These are phyloP conservation scores for Aureobasidium pullulans DNA, from an alignment of 2,329 filamentous ascomycete species.

Conservation along the genomic window DNA sequence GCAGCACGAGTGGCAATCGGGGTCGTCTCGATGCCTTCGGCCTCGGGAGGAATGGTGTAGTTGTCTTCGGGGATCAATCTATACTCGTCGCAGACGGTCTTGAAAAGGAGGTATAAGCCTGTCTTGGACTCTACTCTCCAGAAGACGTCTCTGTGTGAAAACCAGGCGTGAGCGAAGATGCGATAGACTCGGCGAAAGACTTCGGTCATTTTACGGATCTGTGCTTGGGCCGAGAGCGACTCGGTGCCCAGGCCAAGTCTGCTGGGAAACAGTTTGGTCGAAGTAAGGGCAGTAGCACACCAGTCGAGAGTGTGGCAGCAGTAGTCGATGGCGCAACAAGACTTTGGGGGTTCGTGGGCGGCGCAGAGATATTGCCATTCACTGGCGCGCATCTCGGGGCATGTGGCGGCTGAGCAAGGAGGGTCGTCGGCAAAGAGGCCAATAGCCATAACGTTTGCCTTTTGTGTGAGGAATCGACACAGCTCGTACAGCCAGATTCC, in stretches of 20 bases:
- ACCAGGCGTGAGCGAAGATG: constrained; percentile 98
- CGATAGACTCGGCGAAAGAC: constrained; percentile 91
- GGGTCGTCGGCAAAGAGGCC: constrained; percentile 88
- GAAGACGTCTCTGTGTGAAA: constrained; percentile 90
- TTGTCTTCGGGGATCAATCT: constrained; percentile 85
- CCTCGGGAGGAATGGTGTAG: constrained; percentile 89
- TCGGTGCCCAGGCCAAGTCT: constrained; percentile 55
- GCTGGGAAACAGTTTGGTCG: constrained; percentile 90
- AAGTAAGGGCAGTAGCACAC: constrained; percentile 90
- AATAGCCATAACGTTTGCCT: constrained; percentile 87
- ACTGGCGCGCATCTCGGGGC: constrained; percentile 95
- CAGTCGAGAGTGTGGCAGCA: constrained; percentile 98
- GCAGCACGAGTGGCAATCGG: constrained; percentile 16
- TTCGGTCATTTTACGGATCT: constrained; percentile 80
- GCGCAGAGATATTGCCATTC: constrained; percentile 99
- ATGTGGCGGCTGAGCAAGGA: constrained; percentile 80
- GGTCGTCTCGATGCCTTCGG: constrained; percentile 65
- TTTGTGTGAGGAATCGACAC: constrained; percentile 88
- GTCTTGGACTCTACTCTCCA: constrained; percentile 87
- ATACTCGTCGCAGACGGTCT: constrained; percentile 90
- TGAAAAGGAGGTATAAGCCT: constrained; percentile 95
- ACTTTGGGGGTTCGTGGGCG: constrained; percentile 92
- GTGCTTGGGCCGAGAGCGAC: constrained; percentile 35
- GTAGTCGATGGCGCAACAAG: constrained; percentile 97
- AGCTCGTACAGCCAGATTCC: constrained; percentile 97